A percentile compares a stretch with the other conserved stretches of the same genome.
Evolutionary conservation across 2,329 filamentous ascomycete genomes (phyloP).

Genomic region (Dendrostoma leiphaemia): DNA sequence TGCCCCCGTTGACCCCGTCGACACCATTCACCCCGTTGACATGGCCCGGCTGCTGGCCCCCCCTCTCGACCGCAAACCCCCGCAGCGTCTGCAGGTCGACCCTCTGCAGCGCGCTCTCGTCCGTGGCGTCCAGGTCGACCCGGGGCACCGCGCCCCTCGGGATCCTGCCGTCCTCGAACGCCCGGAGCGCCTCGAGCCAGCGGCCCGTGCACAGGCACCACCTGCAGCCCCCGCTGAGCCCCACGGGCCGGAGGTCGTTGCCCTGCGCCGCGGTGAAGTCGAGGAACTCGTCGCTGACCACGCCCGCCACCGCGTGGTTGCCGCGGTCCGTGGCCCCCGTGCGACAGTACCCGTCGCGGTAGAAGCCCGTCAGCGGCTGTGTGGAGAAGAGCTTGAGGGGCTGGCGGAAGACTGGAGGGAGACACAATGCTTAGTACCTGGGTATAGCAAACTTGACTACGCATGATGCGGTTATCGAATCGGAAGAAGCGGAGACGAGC

Average conservation of each 20-base stretch:
- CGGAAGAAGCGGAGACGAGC: neutral
- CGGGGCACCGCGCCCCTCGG: conserved; percentile 28
- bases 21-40: conserved; percentile 68
- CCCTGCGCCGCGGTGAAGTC: conserved; percentile 57
- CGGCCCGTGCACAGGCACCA: conserved; percentile 62
- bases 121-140: conserved; percentile 50
- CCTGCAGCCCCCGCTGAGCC: conserved; percentile 54
- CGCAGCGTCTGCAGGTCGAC: conserved; percentile 47
- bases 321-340: conserved; percentile 52
- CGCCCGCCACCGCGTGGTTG: conserved; percentile 58
- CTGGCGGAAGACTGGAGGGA: conserved; percentile 55
- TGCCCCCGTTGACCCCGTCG: conserved; percentile 2
- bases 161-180: conserved; percentile 42
- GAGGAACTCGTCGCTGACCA: conserved; percentile 59
- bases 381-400: conserved; percentile 57
- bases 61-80: conserved; percentile 39
- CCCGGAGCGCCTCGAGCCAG: conserved; percentile 60
- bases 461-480: neutral
- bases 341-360: conserved; percentile 59
- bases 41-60: conserved; percentile 70
- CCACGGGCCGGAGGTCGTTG: conserved; percentile 53
- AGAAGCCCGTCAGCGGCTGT: conserved; percentile 58
- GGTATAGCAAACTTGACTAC: too few relatives aligned
- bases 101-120: conserved; percentile 47
- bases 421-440: too few relatives aligned